These are phyloP conservation scores for Bimuria novae-zelandiae DNA, from an alignment of 2,329 filamentous ascomycete genomes.

Conservation along the genomic window DNA sequence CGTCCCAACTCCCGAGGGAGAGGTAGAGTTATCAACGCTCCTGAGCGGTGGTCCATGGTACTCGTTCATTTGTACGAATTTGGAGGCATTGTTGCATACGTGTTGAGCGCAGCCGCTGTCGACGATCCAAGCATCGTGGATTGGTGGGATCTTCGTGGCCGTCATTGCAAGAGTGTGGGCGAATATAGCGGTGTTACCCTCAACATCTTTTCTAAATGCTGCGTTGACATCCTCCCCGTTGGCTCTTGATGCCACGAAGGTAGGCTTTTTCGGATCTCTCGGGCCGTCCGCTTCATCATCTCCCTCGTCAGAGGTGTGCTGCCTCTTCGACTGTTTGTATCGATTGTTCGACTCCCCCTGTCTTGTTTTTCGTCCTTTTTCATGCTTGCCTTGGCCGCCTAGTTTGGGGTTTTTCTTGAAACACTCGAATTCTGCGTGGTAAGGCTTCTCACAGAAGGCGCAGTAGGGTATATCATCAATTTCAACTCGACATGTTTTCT, in stretches of 20 bases:
- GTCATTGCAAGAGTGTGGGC: conserved; percentile 6
- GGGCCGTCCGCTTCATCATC: background rate
- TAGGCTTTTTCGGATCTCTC: background rate
- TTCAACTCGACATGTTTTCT: background rate
- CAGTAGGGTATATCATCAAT: background rate
- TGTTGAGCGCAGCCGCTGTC: conserved; percentile 10
- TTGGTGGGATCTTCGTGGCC: conserved; percentile 13
- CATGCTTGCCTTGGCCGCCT: background rate
- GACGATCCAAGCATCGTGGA: conserved; percentile 13
- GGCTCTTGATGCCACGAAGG: conserved; percentile 5
- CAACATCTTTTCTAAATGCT: conserved; percentile 9
- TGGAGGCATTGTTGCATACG: conserved; percentile 11
- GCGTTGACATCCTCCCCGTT: conserved; percentile 10
- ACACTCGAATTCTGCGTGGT: background rate
- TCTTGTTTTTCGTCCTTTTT: conserved; percentile 1
- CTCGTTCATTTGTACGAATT: conserved; percentile 6
- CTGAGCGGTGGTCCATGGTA: conserved; percentile 4
- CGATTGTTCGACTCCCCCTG: background rate
- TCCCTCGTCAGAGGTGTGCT: conserved; percentile 1
- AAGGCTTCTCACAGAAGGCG: background rate
- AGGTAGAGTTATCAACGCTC: conserved; percentile 7
- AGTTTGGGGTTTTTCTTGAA: background rate
- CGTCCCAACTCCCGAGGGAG: conserved; percentile 4
- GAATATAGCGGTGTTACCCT: conserved; percentile 2
- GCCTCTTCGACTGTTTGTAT: conserved; percentile 1